Evolutionary conservation across 257 asterid species (phyloP).

Genomic region (Agastache rugosa): DNA sequence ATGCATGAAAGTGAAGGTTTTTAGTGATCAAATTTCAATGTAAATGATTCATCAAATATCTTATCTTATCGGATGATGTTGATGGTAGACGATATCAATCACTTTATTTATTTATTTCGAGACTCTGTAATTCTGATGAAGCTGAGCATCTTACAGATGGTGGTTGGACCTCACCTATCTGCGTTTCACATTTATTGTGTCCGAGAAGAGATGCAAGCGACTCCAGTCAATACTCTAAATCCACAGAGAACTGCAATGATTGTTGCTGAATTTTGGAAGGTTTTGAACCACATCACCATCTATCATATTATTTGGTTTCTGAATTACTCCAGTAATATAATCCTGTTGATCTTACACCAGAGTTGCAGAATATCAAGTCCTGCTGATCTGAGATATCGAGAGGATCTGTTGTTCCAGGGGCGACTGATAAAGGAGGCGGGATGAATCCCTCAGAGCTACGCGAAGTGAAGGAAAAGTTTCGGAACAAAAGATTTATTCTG

Average conservation of each 20-base stretch:
- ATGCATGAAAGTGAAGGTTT: neutral
- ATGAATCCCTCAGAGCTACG: constrained; percentile 74
- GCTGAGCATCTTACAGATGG: constrained; percentile 60
- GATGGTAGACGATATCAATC: neutral
- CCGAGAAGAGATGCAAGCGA: constrained; percentile 89
- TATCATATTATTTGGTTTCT: constrained; percentile 9
- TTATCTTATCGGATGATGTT: constrained; percentile 1
- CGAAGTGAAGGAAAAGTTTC: constrained; percentile 59
- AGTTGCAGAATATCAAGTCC: constrained; percentile 79
- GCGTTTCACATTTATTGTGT: constrained; percentile 77
- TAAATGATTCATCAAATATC: neutral
- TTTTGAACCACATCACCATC: constrained; percentile 35
- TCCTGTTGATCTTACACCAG: constrained; percentile 47
- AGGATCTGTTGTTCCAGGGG: constrained; percentile 85
- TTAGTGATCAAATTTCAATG: no score
- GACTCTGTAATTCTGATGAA: constrained; percentile 16
- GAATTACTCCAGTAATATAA: constrained; percentile 13
- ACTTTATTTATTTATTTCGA: neutral
- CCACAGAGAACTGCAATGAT: constrained; percentile 96
- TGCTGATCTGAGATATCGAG: constrained; percentile 86
- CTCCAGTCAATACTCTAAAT: constrained; percentile 93
- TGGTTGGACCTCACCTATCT: constrained; percentile 82
- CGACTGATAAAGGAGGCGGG: constrained; percentile 90
- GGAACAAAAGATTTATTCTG: constrained; percentile 71
- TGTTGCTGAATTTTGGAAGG: constrained; percentile 85